These are phyloP conservation scores for Yamadazyma scolyti DNA, from an alignment of 805 yeast genomes.

Conservation along the genomic window DNA sequence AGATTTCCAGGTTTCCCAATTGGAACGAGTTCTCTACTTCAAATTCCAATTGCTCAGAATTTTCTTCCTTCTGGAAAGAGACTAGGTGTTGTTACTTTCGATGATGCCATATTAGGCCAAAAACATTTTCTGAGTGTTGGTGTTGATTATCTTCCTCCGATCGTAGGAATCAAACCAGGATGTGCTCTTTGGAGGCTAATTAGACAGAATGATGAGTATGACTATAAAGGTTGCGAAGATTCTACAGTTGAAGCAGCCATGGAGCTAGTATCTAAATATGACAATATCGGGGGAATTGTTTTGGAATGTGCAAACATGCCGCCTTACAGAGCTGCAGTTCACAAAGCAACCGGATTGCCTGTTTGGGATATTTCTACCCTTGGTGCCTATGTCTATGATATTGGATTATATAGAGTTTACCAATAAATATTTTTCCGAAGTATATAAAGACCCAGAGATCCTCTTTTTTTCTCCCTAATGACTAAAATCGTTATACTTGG, in stretches of 20 bases:
- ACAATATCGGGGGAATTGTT: slow-evolving; percentile 21
- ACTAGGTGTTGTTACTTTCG: slow-evolving; percentile 25
- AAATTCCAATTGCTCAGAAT: slow-evolving; percentile 19
- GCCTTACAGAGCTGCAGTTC: slow-evolving; percentile 24
- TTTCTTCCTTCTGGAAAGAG: slow-evolving; percentile 14
- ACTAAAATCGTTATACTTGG: too few species aligned
- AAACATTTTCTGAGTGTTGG: slow-evolving; percentile 25
- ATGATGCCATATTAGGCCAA: slow-evolving; percentile 15
- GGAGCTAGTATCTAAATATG: slow-evolving; percentile 1
- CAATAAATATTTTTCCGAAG: background rate
- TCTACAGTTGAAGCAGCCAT: slow-evolving; percentile 9
- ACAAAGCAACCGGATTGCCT: slow-evolving; percentile 18
- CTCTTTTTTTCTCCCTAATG: too few species aligned
- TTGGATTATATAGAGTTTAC: slow-evolving; percentile 1
- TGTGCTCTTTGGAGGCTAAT: background rate
- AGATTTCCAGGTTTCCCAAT: slow-evolving; percentile 20
- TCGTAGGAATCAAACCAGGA: slow-evolving; percentile 1
- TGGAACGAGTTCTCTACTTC: slow-evolving; percentile 23
- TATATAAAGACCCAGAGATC: too few species aligned
- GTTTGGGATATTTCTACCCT: slow-evolving; percentile 28
- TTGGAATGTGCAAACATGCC: slow-evolving; percentile 35
- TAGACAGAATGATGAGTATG: background rate
- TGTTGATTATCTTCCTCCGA: slow-evolving; percentile 13
- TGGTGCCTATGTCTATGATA: slow-evolving; percentile 24
- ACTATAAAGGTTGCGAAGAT: slow-evolving; percentile 1